phyloP scores from a whole-genome alignment of 306 rosid species.

The Fragaria iinumae region DNA sequence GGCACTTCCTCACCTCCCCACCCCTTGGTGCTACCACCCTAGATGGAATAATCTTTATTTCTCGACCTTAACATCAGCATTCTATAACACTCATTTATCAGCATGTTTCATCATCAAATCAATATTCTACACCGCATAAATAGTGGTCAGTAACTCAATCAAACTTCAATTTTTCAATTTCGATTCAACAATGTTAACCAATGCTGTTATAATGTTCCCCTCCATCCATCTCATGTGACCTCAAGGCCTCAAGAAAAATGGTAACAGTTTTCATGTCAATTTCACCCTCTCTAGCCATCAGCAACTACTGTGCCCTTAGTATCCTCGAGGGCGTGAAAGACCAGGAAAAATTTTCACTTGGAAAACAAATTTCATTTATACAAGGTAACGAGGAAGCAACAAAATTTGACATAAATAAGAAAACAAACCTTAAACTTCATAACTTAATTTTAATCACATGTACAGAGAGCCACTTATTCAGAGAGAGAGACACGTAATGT shows the following conservation, averaged over 20 bases:
- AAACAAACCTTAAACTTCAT: not conserved
- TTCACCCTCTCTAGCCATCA: not conserved
- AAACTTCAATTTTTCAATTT: not conserved
- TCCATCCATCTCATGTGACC: not conserved
- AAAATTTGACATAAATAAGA: not conserved
- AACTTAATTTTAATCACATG: not conserved
- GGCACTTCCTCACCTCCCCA: not conserved
- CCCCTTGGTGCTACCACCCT: not conserved
- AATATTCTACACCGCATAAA: not conserved
- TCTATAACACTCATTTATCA: not conserved
- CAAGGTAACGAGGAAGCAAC: not conserved
- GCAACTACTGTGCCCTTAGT: not conserved
- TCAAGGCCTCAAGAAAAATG: not conserved
- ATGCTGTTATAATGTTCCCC: not conserved
- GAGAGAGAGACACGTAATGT: not conserved
- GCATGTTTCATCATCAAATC: conserved; percentile 1
- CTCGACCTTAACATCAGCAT: not conserved
- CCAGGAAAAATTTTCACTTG: not conserved
- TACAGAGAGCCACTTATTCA: not conserved
- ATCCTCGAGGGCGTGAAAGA: not conserved
- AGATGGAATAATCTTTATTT: not conserved
- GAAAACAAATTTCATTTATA: not conserved
- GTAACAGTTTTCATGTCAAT: not conserved
- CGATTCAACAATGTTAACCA: not conserved
- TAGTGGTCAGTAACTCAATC: not conserved